Percentiles rank a stretch among this genome's conserved stretches.
phyloP scores from a whole-genome alignment of 257 asterid genomes.

The Solanum rostratum region DNA sequence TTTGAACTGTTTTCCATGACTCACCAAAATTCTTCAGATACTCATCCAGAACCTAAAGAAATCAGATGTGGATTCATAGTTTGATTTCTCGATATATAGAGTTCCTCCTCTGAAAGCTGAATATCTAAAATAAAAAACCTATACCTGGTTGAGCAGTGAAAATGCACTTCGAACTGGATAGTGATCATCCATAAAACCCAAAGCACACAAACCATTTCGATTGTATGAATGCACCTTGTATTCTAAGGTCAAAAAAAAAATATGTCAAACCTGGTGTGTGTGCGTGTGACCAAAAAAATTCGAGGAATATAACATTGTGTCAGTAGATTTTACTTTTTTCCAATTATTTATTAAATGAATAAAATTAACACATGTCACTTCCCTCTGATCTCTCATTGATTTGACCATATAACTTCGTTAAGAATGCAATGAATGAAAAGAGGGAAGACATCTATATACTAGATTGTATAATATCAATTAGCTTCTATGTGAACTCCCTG shows the following conservation, averaged over 20 bases:
- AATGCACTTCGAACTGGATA: conserved; percentile 92
- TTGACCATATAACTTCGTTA: background rate
- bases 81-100: background rate
- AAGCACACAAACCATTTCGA: conserved; percentile 60
- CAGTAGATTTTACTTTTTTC: background rate
- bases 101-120: background rate
- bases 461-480: background rate
- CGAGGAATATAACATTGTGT: background rate
- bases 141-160: conserved; percentile 82
- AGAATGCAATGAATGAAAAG: background rate
- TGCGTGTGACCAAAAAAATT: background rate
- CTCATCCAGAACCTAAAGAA: conserved; percentile 68
- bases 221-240: conserved; percentile 85
- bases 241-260: conserved; percentile 26
- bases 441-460: background rate
- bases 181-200: conserved; percentile 93
- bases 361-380: background rate
- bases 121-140: background rate
- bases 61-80: background rate
- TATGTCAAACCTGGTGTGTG: background rate
- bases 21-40: conserved; percentile 79
- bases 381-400: background rate
- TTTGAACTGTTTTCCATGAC: conserved; percentile 60
- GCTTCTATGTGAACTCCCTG: background rate
- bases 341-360: background rate